Evolutionary conservation across 371 early-diverging fungal genomes (phyloP), one percentile per base, ranked within the genome.

Genomic region (Smittium culicis): DNA sequence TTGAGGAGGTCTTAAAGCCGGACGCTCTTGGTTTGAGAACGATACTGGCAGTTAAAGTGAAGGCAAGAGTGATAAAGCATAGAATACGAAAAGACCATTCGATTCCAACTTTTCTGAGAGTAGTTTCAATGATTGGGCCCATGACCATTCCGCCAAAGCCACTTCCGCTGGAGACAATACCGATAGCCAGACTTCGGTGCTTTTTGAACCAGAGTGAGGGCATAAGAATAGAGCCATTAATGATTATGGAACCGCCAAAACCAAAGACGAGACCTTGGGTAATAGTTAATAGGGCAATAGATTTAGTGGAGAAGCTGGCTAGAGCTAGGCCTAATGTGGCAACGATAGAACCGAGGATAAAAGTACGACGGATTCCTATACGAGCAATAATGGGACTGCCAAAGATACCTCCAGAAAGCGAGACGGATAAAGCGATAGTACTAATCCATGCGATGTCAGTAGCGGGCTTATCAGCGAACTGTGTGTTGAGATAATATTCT

Each of bases 141-240:
- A 90, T 61, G 27, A 80, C 72, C 1, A 88, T 77, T 1, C 89
- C 90, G 27, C 91, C 91, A 24, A 88, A 67, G 1, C 91, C 90
- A n/a, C 83, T 80, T 17, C 88, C 88, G 5, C 83, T 73, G 0
- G 85, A 81, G 17, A 83, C 83, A 1, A 92, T 71, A 3, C 91
- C 92, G 3, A 85, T 79, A 5, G 88, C 90, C 57, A 92, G 67
- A 0, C 88, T 87, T n/a, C 89, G 80, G 34, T 79, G 71, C 32
- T 79, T 80, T 27, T 67, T 67, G 72, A 91, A 92, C 89, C 88
- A 92, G 70, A 89, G 92, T 0, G 88, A 73, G 0, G 88, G 80
- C 1, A 88, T 33, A 5, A 62, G 32, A 14, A 62, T 5, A 73
- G 16, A 79, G 69, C 14, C 71, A 85, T 73, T 62, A 8, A 62